Base-by-base conservation (phyloP, 2,329 filamentous ascomycete species). In the Phaeosphaeriaceae sp. region DNA sequence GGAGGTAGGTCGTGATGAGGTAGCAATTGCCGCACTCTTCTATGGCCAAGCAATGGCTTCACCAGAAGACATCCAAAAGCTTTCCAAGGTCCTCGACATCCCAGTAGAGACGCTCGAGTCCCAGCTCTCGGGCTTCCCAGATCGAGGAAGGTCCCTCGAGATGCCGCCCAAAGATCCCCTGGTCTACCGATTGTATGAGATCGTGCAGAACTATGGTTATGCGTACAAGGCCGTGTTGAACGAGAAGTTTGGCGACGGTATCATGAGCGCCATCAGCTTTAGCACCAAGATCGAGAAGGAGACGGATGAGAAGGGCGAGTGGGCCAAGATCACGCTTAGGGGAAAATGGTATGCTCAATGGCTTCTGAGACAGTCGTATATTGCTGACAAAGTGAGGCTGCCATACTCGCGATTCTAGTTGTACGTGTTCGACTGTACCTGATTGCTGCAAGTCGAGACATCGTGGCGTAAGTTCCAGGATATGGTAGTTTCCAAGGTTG, bases 201-300 rank as follows among this genome's bases (percentile, higher is more conserved):
- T 97, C 74, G 89, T 98, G 61, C 93, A 97, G 81, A 98, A 97
- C 78, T 97, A 97, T 73, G 94, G 94, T 1, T 96, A 97, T 77
- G 91, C 93, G 0, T 97, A 96, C 81, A 97, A 97, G 84, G 93
- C 93, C 0, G 86, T 98, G 4, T 76, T 97, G 78, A 97, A 98
- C 68, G 94, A 98, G 85, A 97, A 97, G 84, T 84, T 84, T 69
- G 82, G 82, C 7, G 82, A 84, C 58, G 94, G 94, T 1, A 98
- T 98, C 73, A 97, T 98, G 94, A 96, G 92, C 74, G 94, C 93
- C 1, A 97, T 97, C 73, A 88, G 88, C 17, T 97, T 97, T 78
- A 91, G 88, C 52, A 96, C 92, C 0, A 92, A 92, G 73, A 91
- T 98, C 2, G 92, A 97, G 77, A 96, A 96, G 85, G 94, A 98